Evolutionary conservation across 2,329 filamentous ascomycete species (phyloP).

Genomic region (Pseudogymnoascus sp.): DNA sequence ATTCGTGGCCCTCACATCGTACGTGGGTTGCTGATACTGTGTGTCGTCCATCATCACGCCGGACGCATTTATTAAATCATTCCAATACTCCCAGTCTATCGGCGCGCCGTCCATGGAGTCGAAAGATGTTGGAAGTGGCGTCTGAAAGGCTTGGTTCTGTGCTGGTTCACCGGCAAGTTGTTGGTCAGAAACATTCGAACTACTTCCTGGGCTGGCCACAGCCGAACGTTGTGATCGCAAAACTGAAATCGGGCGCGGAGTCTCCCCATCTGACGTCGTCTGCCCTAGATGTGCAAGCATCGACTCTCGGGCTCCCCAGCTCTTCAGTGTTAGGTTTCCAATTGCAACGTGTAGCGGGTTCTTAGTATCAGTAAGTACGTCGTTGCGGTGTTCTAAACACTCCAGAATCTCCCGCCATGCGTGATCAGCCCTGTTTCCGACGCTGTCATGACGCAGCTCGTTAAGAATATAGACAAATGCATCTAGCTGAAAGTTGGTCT

Average conservation of each 20-base stretch:
- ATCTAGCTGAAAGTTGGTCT: constrained; percentile 30
- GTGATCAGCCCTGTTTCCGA: constrained; percentile 25
- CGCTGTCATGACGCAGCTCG: constrained; percentile 27
- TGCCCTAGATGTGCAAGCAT: constrained; percentile 16
- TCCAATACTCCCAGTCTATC: constrained; percentile 28
- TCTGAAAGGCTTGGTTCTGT: constrained; percentile 9
- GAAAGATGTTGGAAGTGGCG: constrained; percentile 18
- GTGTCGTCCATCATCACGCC: background rate
- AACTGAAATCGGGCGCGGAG: constrained; percentile 20
- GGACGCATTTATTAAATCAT: constrained; percentile 23
- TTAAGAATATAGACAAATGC: constrained; percentile 31
- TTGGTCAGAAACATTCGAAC: constrained; percentile 8
- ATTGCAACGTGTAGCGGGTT: constrained; percentile 25
- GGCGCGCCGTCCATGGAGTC: constrained; percentile 18
- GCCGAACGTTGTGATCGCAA: constrained; percentile 22
- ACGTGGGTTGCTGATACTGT: background rate
- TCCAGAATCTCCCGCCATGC: constrained; percentile 27
- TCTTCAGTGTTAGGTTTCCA: constrained; percentile 26
- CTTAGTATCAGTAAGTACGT: constrained; percentile 24
- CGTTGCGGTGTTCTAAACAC: constrained; percentile 26
- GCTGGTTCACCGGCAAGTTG: constrained; percentile 11
- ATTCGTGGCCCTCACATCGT: background rate
- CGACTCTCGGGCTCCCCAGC: constrained; percentile 25
- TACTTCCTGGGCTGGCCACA: background rate
- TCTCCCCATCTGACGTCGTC: constrained; percentile 6